phyloP scores from a whole-genome alignment of 495 filamentous ascomycete species.

The Wilcoxina mikolae region DNA sequence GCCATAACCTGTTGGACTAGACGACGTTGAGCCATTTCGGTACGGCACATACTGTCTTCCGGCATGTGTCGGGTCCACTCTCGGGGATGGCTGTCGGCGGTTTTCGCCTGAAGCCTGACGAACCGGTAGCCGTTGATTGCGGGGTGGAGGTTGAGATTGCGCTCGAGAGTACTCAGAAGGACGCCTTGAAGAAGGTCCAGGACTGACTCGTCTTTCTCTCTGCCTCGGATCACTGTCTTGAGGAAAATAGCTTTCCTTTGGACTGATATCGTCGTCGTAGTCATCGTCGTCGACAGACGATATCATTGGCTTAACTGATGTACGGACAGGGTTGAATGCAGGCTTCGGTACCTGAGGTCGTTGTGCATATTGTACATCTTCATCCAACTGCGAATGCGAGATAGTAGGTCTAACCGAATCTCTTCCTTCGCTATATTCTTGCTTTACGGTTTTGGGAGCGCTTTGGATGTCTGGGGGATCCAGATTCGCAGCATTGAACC shows the following conservation, averaged over 20 bases:
- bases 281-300: conserved; percentile 1
- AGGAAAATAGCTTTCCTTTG: background rate
- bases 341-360: background rate
- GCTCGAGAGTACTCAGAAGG: conserved; percentile 12
- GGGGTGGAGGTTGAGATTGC: conserved; percentile 12
- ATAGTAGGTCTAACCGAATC: conserved; percentile 1
- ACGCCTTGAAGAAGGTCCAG: background rate
- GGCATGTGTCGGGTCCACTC: background rate
- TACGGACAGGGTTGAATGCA: background rate
- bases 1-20: conserved; percentile 12
- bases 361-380: background rate
- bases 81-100: conserved; percentile 3
- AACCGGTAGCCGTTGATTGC: conserved; percentile 15
- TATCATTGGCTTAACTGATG: conserved; percentile 2
- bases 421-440: conserved; percentile 1
- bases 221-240: background rate
- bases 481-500: background rate
- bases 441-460: background rate
- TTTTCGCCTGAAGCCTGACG: conserved; percentile 30
- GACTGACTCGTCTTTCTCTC: background rate
- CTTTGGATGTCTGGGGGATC: background rate
- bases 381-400: background rate
- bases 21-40: conserved; percentile 21
- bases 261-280: background rate
- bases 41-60: conserved; percentile 20